Percentiles rank a stretch among this genome's conserved stretches.
phyloP scores from a whole-genome alignment of 2,329 filamentous ascomycete genomes.

The Neocatenulostroma microsporum region DNA sequence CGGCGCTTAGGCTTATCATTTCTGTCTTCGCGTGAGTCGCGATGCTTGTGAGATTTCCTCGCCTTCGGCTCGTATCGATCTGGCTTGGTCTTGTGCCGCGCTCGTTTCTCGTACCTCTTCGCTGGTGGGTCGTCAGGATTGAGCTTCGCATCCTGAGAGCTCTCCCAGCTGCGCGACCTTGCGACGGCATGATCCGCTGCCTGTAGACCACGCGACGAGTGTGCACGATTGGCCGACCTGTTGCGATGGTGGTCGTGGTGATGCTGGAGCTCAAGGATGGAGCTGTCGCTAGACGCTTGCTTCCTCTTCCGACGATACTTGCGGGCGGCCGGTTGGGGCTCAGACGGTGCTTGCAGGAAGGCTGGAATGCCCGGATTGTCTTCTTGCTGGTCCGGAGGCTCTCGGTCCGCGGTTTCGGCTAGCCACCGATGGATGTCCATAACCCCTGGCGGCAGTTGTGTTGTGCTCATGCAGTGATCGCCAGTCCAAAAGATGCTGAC shows the following conservation, averaged over 20 bases:
- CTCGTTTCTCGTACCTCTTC: constrained; percentile 35
- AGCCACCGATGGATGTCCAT: constrained; percentile 44
- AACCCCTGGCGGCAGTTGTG: too few species aligned
- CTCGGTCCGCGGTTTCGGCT: constrained; percentile 32
- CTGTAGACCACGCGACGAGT: constrained; percentile 1
- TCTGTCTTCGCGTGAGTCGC: constrained; percentile 16
- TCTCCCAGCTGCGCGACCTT: constrained; percentile 7
- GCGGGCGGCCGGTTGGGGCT: constrained; percentile 12
- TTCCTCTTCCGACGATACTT: constrained; percentile 26
- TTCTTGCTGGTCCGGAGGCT: constrained; percentile 18
- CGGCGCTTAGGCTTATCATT: constrained; percentile 17
- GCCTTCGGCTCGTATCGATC: constrained; percentile 38
- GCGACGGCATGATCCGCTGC: constrained; percentile 1
- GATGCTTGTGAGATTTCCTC: constrained; percentile 27
- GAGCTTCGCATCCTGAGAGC: constrained; percentile 3
- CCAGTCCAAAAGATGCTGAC: too few species aligned
- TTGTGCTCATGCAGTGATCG: too few species aligned
- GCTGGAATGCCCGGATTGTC: constrained; percentile 18
- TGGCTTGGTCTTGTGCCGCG: constrained; percentile 40
- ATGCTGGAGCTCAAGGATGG: constrained; percentile 9
- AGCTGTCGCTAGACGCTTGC: constrained; percentile 31
- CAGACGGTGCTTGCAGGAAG: constrained; percentile 18
- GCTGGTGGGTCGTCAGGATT: constrained; percentile 3
- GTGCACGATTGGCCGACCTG: constrained; percentile 6
- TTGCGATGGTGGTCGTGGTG: background rate